A percentile compares a stretch with the other conserved stretches of the same genome.
phyloP scores from a whole-genome alignment of 2,329 filamentous ascomycete species.

The Chaetothyriales sp. region DNA sequence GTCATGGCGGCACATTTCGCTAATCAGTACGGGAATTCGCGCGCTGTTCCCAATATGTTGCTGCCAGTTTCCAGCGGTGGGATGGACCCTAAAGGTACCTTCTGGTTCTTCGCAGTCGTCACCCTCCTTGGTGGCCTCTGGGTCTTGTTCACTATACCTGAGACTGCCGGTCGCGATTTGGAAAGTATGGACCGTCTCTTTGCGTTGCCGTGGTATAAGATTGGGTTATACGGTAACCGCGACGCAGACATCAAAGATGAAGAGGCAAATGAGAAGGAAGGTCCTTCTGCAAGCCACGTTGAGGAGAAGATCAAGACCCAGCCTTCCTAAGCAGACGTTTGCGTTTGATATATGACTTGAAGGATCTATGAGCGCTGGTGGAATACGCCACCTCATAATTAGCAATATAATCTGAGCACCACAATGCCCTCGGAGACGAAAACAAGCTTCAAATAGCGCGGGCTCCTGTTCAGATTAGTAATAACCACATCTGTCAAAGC shows the following conservation, averaged over 20 bases:
- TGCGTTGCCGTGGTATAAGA: conserved; percentile 59
- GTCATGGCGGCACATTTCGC: conserved; percentile 33
- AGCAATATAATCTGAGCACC: too few species aligned
- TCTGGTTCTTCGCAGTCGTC: conserved; percentile 60
- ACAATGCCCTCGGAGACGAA: too few species aligned
- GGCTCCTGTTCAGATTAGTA: too few species aligned
- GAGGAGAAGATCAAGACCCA: background rate
- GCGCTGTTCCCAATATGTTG: conserved; percentile 31
- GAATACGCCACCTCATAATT: too few species aligned
- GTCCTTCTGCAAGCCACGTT: background rate
- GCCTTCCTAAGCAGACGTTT: too few species aligned
- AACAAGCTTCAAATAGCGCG: too few species aligned
- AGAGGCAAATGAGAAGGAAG: background rate
- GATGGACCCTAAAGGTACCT: conserved; percentile 51
- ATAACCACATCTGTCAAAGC: too few species aligned
- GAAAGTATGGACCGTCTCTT: conserved; percentile 59
- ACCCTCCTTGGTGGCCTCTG: conserved; percentile 55
- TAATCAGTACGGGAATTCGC: conserved; percentile 23
- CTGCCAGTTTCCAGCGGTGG: conserved; percentile 33
- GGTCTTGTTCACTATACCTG: conserved; percentile 61
- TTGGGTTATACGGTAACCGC: conserved; percentile 35
- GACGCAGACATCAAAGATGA: conserved; percentile 6
- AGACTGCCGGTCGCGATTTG: conserved; percentile 47
- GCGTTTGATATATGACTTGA: too few species aligned
- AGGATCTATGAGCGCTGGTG: too few species aligned